Base-by-base conservation (phyloP, 352 stramenopile species). In the Globisporangium splendens region DNA sequence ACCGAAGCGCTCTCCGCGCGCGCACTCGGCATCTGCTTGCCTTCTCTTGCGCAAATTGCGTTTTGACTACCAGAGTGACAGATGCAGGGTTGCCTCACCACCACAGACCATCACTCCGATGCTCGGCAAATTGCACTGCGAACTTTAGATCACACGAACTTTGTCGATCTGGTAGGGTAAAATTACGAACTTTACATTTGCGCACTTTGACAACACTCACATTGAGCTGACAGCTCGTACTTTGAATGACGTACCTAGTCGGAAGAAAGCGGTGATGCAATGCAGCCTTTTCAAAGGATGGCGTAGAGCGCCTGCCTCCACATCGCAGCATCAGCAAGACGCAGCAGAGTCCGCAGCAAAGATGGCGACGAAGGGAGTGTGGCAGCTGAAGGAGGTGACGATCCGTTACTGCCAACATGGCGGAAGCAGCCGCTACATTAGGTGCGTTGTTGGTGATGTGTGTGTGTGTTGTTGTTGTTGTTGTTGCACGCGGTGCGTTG, bases 371-470 rank as follows among this genome's bases (percentile, higher is more conserved):
- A 81, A 83, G 42, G 80, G 80, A 52, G 77, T 89, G 64, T 91
- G 80, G 80, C 80, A 91, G 62, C 68, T 91, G 48, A 79, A 91
- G 72, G 63, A 91, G 65, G 65, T 91, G 65, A 91, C 80, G 66
- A 88, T 91, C 57, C 80, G 80, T 48, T 91, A 91, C 78, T 91
- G 80, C 61, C 80, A 91, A 65, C 71, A 91, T 64, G 64, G 80
- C 46, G 80, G 80, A 51, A 91, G 80, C 72, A 95, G 86, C 68
- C 79, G 79, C 59, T 77, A 92, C 61, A 69, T 93, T 42, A 68
- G 83, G 70, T 84, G 68, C 39, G 60, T 55, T 15, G 20, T 49
- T 2, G 8, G 21, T 49, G 18, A 15, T 52, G 39, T 52, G 6
- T 3, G 20, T 35, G 10, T 48, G 24, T 31, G 12, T n/a, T n/a